Evolutionary conservation across 345 rosid genomes (phyloP).

Genomic region (Hibiscus mutabilis): DNA sequence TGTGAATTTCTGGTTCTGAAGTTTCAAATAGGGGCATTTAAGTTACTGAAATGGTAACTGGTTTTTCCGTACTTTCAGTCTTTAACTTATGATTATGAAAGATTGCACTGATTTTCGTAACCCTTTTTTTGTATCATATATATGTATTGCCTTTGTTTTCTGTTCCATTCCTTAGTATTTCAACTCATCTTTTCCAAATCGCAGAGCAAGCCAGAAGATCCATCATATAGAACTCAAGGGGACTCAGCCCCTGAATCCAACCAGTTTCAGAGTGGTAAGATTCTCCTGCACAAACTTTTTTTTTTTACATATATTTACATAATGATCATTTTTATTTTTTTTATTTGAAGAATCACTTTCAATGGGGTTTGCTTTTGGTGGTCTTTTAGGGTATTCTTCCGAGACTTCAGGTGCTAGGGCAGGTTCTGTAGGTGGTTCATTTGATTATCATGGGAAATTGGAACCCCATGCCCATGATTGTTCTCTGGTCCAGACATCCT

Average conservation of each 20-base stretch:
- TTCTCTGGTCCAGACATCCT: constrained; percentile 31
- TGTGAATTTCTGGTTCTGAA: not conserved
- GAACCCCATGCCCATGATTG: constrained; percentile 22
- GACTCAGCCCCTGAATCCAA: constrained; percentile 21
- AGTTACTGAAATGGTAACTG: not conserved
- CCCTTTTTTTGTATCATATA: not conserved
- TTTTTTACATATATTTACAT: not conserved
- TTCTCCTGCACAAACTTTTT: not conserved
- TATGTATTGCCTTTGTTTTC: not conserved
- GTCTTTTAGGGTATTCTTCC: constrained; percentile 5
- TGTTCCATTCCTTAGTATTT: not conserved
- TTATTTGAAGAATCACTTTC: not conserved
- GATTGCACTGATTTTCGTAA: not conserved
- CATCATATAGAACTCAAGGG: constrained; percentile 14
- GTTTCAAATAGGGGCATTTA: not conserved
- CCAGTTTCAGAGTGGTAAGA: constrained; percentile 37
- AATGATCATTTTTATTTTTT: constrained; percentile 4
- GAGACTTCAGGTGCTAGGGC: constrained; percentile 25
- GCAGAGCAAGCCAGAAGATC: constrained; percentile 35
- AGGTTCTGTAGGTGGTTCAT: constrained; percentile 21
- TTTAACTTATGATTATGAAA: not conserved
- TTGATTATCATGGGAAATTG: constrained; percentile 22
- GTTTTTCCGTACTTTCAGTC: not conserved
- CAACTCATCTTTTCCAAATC: not conserved
- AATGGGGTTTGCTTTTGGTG: not conserved